Percentiles rank a stretch among this genome's conserved stretches.
Evolutionary conservation across 2,329 filamentous ascomycete species (phyloP).

Genomic region (Penicillium verrucosum): DNA sequence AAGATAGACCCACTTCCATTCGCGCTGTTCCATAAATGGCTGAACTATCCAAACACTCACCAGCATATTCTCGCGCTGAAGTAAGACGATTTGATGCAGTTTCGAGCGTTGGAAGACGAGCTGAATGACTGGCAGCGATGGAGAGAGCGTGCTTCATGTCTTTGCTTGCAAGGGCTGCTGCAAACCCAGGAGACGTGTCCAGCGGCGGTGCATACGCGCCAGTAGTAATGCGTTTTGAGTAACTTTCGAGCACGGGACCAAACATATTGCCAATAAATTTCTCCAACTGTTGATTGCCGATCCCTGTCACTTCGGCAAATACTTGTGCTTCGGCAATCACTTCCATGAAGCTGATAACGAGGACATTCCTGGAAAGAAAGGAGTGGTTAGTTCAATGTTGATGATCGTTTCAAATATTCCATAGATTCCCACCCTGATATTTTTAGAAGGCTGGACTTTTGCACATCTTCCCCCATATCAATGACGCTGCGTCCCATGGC

Average conservation of each 20-base stretch:
- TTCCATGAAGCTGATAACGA: conserved; percentile 51
- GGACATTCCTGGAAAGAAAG: conserved; percentile 42
- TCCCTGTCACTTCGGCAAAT: conserved; percentile 47
- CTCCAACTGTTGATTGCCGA: conserved; percentile 44
- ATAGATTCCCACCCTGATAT: conserved; percentile 37
- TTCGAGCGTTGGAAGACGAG: conserved; percentile 7
- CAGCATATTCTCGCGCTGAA: conserved; percentile 12
- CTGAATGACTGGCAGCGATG: conserved; percentile 3
- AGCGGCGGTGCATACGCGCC: conserved; percentile 18
- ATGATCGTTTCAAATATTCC: background rate
- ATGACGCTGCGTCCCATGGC: conserved; percentile 39
- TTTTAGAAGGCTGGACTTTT: conserved; percentile 48
- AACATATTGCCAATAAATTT: conserved; percentile 35
- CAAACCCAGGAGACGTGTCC: conserved; percentile 13
- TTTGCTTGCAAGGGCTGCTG: conserved; percentile 14
- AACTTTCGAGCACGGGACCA: conserved; percentile 16
- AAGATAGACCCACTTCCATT: conserved; percentile 10
- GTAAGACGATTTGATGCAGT: conserved; percentile 9
- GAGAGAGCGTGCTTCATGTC: conserved; percentile 17
- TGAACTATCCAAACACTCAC: conserved; percentile 15
- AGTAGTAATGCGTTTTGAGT: conserved; percentile 18
- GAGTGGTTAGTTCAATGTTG: background rate
- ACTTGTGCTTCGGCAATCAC: conserved; percentile 51
- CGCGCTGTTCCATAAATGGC: conserved; percentile 14
- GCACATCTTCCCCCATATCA: conserved; percentile 43